phyloP scores from a whole-genome alignment of 441 rosid genomes.

The Brassica balearica region DNA sequence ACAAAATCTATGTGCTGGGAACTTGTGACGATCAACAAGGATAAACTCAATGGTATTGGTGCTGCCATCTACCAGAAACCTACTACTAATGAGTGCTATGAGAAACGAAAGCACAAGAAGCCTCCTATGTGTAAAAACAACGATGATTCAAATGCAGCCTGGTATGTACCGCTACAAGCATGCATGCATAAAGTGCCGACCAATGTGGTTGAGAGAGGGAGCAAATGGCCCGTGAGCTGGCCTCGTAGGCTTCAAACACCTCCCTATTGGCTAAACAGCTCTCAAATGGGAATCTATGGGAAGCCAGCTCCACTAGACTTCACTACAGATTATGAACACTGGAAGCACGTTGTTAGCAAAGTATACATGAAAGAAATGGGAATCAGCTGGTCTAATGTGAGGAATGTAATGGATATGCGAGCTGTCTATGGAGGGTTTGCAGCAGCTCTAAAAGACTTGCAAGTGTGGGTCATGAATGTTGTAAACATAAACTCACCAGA shows the following conservation, averaged over 20 bases:
- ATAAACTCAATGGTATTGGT: conserved; percentile 71
- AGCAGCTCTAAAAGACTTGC: conserved; percentile 77
- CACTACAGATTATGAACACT: conserved; percentile 70
- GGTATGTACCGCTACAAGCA: conserved; percentile 88
- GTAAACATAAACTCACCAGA: conserved; percentile 86
- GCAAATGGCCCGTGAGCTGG: conserved; percentile 83
- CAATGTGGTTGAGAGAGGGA: conserved; percentile 60
- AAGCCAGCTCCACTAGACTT: conserved; percentile 89
- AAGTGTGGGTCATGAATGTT: conserved; percentile 87
- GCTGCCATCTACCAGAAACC: conserved; percentile 89
- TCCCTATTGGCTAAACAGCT: conserved; percentile 84
- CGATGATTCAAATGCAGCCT: conserved; percentile 90
- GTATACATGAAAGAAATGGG: conserved; percentile 79
- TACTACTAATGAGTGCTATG: conserved; percentile 73
- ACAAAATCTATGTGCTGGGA: conserved; percentile 89
- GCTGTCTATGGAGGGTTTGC: conserved; percentile 97
- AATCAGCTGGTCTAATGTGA: conserved; percentile 80
- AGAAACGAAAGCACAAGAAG: conserved; percentile 59
- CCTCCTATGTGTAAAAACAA: conserved; percentile 80
- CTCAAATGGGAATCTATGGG: conserved; percentile 92
- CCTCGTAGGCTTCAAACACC: conserved; percentile 66
- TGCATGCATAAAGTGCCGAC: conserved; percentile 79
- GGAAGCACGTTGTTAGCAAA: conserved; percentile 75
- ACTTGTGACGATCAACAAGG: conserved; percentile 80
- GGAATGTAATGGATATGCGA: conserved; percentile 96